Evolutionary conservation across 1,139 yeast species (phyloP), one percentile per base, ranked within the genome.

Genomic region (Wickerhamomyces sp.): DNA sequence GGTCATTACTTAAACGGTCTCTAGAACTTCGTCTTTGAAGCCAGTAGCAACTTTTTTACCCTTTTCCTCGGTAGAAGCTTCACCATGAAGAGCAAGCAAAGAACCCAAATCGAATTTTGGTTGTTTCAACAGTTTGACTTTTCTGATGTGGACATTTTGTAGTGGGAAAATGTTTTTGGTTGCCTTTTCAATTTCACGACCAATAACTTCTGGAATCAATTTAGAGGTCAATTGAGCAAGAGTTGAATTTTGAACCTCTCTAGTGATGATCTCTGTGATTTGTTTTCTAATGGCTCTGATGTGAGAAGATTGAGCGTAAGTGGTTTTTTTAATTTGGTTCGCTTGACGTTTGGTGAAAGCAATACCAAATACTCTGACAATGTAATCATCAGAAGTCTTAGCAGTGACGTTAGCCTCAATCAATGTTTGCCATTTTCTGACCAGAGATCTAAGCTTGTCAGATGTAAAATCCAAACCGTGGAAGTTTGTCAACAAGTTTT

Each of bases 391-490:
- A 53, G 91, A 67, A 59, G 95, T 85, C 83, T 85, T 85, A 61
- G 83, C 94, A 55, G 94, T 84, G 57, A 84, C 91, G 67, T 82
- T 80, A 60, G 89, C 87, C 75, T 85, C 95, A 55, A 85, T 86
- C 69, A 85, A 73, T 52, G 93, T 76, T 72, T 85, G 95, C 94
- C 94, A 85, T 71, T 85, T 85, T 77, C 94, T 83, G 46, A 85
- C 94, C 67, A 84, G 76, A 43, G 94, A 84, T 71, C 89, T 80
- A 62, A 84, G 72, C 76, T 84, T 85, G 75, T 85, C 94, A 51
- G 88, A 76, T 60, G 94, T 84, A 78, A 84, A 83, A 73, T 83
- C 88, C 71, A 84, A 70, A 61, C 94, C 95, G 77, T 85, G 94
- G 86, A 85, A 85, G 87, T 85, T 85, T 74, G 95, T 85, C 65